These are phyloP conservation scores for Colletotrichum lini DNA, from an alignment of 2,329 filamentous ascomycete species.

Conservation along the genomic window DNA sequence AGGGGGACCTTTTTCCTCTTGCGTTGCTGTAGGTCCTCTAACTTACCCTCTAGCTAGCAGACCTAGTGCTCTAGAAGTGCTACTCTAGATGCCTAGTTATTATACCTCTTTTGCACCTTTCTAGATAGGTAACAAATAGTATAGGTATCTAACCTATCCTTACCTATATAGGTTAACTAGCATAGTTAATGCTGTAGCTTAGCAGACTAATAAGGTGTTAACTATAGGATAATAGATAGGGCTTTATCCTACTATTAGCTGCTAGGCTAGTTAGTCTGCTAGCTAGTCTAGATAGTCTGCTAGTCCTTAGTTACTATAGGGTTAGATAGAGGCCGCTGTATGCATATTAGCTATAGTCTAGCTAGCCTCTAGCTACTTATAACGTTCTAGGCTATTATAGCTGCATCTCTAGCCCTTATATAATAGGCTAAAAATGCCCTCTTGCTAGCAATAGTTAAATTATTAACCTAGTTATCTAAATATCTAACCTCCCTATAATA, in stretches of 20 bases:
- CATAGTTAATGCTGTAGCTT: neutral
- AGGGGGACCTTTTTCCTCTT: neutral
- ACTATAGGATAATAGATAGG: neutral
- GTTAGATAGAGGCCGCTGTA: neutral
- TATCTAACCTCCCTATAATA: too few species aligned
- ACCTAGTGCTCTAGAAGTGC: neutral
- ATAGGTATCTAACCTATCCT: neutral
- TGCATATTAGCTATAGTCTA: neutral
- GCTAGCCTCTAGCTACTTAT: too few species aligned
- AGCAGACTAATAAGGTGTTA: too few species aligned
- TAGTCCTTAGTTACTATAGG: neutral
- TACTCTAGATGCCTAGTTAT: neutral
- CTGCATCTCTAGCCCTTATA: too few species aligned
- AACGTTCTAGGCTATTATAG: too few species aligned
- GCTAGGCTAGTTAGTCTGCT: neutral
- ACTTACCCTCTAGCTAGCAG: too few species aligned
- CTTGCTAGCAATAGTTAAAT: too few species aligned
- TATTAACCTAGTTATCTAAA: too few species aligned
- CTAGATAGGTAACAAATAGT: neutral
- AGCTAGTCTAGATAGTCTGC: neutral
- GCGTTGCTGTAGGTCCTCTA: neutral
- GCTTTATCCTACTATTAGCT: neutral
- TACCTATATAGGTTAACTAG: neutral
- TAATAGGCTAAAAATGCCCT: too few species aligned
- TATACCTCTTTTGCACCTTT: neutral